Evolutionary conservation across 1,284 basidiomycete genomes (phyloP), one percentile per base, ranked within the genome.

Genomic region (Ustilago esculenta): DNA sequence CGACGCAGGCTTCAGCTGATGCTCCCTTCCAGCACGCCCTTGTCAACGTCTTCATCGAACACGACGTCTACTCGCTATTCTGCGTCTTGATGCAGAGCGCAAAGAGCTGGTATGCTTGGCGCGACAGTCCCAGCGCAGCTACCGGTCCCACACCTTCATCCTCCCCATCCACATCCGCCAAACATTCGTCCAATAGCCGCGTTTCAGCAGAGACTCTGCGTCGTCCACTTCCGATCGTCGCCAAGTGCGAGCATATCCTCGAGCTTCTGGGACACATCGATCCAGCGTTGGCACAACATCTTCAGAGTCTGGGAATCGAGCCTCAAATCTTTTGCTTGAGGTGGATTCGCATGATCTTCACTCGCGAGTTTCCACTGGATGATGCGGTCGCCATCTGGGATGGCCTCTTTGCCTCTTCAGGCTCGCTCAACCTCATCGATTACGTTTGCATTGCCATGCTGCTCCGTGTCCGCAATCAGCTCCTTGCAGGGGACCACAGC

Each of bases 401-500:
- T 56, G 73, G 58, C 4, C 53, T 81, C 17, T 70, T 81, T 25
- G 53, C 56, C 6, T 21, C 58, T 2, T 77, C 67, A n/a, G 37
- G 50, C 7, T 45, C 55, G 1, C 54, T 82, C 15, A 48, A 67
- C 17, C 69, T 81, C 10, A 53, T 79, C 33, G 74, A 75, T 40
- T 70, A 71, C 30, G 40, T 81, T 17, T 81, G 79, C 56, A 63
- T 77, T 11, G 80, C 74, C 5, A 72, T 81, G 65, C 59, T 81
- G 3, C 52, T 81, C 5, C 69, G 77, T 7, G 66, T 80, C 11
- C 75, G 81, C 24, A 68, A 71, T 25, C 48, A 59, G 42, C 64
- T 82, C 5, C 60, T 81, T 15, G 54, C 41, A 0, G 69, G 58
- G 4, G 77, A 77, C 39, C 76, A 79, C 35, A 57, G 48, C 23